Conservation (phyloP, 345 rosid species). For the Eucalyptus camaldulensis region DNA sequence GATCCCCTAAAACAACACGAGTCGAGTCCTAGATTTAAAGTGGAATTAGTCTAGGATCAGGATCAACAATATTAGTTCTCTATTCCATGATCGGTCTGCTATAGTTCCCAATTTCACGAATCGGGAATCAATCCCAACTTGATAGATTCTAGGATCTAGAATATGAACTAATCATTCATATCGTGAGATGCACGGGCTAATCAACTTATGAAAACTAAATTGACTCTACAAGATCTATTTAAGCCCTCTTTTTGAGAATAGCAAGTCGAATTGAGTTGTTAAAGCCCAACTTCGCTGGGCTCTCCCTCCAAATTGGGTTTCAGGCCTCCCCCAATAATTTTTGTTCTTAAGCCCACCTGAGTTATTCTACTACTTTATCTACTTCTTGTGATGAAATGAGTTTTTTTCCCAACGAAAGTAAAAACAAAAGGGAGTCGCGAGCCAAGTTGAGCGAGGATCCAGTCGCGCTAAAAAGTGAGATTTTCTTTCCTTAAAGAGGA, state of each 20-base stretch:
- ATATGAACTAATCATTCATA: not conserved
- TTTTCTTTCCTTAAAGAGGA: too few relatives aligned
- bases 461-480: not conserved
- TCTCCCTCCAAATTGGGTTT: too few relatives aligned
- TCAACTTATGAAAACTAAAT: too few relatives aligned
- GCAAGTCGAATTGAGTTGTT: not conserved
- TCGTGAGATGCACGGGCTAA: too few relatives aligned
- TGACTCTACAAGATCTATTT: not conserved
- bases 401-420: too few relatives aligned
- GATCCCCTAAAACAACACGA: not conserved
- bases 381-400: too few relatives aligned
- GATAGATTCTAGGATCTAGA: not conserved
- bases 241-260: not conserved
- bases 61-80: not conserved
- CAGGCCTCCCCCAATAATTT: too few relatives aligned
- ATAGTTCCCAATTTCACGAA: not conserved
- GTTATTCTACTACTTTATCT: too few relatives aligned
- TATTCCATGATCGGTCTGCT: not conserved
- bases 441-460: not conserved
- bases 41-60: rapidly evolving
- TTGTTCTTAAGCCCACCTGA: too few relatives aligned
- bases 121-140: not conserved
- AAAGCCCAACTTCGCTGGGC: too few relatives aligned
- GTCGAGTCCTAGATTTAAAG: rapidly evolving
- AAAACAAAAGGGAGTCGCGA: not conserved